Evolutionary conservation across 495 filamentous ascomycete species (phyloP).

Genomic region (Aspergillus homomorphus): DNA sequence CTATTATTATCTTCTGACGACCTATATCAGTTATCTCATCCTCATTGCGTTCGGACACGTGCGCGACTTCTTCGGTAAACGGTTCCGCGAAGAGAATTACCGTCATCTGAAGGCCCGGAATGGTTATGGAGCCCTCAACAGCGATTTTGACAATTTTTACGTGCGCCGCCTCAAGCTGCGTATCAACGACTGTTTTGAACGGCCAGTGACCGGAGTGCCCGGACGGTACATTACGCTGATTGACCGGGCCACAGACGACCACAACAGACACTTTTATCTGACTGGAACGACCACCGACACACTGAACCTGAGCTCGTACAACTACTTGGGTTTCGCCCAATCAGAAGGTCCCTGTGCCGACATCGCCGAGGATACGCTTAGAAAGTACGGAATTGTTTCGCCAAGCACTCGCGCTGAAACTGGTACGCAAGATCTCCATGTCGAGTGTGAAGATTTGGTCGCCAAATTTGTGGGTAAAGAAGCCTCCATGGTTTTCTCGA

Average conservation of each 20-base stretch:
- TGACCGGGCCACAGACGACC: constrained; percentile 81
- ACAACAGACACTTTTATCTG: constrained; percentile 82
- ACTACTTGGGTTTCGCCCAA: constrained; percentile 97
- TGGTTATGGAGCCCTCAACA: constrained; percentile 95
- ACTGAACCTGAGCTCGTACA: constrained; percentile 97
- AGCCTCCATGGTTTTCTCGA: constrained; percentile 93
- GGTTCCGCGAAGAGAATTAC: constrained; percentile 81
- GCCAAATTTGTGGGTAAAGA: constrained; percentile 92
- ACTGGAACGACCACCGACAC: constrained; percentile 93
- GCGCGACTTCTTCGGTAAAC: constrained; percentile 96
- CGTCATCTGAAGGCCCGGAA: constrained; percentile 75
- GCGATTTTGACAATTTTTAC: constrained; percentile 99
- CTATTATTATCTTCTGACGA: constrained; percentile 94
- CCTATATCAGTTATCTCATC: constrained; percentile 94
- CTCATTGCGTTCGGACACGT: constrained; percentile 94
- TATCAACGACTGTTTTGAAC: constrained; percentile 93
- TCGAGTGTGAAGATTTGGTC: constrained; percentile 85
- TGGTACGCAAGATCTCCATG: constrained; percentile 81
- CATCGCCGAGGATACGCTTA: constrained; percentile 78
- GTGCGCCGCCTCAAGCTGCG: constrained; percentile 86
- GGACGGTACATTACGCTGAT: constrained; percentile 90
- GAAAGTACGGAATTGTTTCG: constrained; percentile 77
- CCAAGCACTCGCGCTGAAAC: constrained; percentile 78
- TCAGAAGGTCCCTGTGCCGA: constrained; percentile 97
- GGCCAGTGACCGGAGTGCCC: constrained; percentile 88